These are phyloP conservation scores for Vigna reflexopilosa DNA, from an alignment of 306 rosid genomes.

Conservation along the genomic window DNA sequence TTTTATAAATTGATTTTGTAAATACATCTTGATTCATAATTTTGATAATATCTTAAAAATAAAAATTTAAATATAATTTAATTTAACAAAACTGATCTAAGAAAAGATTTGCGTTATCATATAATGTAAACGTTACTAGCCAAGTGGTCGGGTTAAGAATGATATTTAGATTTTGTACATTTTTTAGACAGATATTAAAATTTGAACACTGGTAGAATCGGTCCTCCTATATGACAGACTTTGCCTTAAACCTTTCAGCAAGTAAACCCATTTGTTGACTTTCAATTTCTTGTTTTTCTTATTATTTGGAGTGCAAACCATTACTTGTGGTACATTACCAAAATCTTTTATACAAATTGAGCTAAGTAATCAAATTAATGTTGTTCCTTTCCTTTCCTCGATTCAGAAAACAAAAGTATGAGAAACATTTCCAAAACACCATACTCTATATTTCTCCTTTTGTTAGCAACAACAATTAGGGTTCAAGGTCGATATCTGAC, in stretches of 20 bases:
- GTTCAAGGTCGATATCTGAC: conserved; percentile 38
- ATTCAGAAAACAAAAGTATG: conserved; percentile 34
- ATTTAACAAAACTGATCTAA: too few relatives aligned
- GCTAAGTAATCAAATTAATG: neutral
- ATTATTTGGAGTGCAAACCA: neutral
- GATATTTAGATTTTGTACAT: too few relatives aligned
- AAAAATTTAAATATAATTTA: too few relatives aligned
- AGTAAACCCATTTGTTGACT: conserved; percentile 12
- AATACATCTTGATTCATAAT: too few relatives aligned
- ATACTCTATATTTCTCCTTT: conserved; percentile 4
- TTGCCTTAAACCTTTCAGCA: neutral
- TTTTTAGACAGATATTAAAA: too few relatives aligned
- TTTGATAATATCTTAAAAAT: too few relatives aligned
- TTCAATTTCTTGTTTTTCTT: neutral
- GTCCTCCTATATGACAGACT: neutral
- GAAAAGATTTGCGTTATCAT: too few relatives aligned
- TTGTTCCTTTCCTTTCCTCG: neutral
- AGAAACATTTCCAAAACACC: conserved; percentile 27
- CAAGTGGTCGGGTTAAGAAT: too few relatives aligned
- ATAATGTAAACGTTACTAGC: too few relatives aligned
- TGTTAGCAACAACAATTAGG: neutral
- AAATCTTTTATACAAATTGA: too few relatives aligned
- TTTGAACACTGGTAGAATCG: neutral
- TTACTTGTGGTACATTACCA: neutral
- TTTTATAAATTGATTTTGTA: too few relatives aligned